These are phyloP conservation scores for Cladophialophora bantiana DNA, from an alignment of 2,329 filamentous ascomycete genomes.

Conservation along the genomic window DNA sequence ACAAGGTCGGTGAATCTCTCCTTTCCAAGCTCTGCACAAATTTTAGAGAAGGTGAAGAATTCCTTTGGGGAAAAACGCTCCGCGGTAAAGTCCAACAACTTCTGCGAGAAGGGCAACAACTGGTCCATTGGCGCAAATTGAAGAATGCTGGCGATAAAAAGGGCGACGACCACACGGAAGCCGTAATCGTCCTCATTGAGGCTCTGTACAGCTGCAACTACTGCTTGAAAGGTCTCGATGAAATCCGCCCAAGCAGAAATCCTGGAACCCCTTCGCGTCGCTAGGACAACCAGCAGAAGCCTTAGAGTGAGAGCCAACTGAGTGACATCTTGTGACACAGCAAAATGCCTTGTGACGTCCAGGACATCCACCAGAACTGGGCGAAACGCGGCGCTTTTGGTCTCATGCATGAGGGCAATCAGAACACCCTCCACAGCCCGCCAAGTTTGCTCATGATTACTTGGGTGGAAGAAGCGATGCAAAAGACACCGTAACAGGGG, in stretches of 20 bases:
- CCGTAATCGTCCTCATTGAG: constrained; percentile 5
- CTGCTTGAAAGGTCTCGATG: constrained; percentile 61
- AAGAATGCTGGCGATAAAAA: constrained; percentile 68
- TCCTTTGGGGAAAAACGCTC: constrained; percentile 70
- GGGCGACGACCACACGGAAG: constrained; percentile 50
- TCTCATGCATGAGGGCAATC: constrained; percentile 83
- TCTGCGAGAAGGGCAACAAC: constrained; percentile 72
- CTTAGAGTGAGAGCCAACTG: constrained; percentile 59
- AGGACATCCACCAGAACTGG: constrained; percentile 70
- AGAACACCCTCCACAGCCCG: constrained; percentile 74
- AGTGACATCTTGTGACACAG: constrained; percentile 39
- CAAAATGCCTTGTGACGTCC: constrained; percentile 51
- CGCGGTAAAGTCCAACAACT: constrained; percentile 70
- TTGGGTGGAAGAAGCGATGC: constrained; percentile 48
- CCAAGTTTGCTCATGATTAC: constrained; percentile 51
- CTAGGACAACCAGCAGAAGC: constrained; percentile 73
- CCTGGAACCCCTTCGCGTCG: constrained; percentile 80
- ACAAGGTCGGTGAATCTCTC: constrained; percentile 81
- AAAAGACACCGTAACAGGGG: constrained; percentile 62
- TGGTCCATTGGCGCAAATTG: constrained; percentile 80
- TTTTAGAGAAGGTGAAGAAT: constrained; percentile 86
- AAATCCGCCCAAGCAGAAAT: constrained; percentile 74
- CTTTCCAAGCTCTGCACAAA: constrained; percentile 75
- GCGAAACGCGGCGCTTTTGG: constrained; percentile 74
- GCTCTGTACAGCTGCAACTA: constrained; percentile 53